A percentile compares a stretch with the other conserved stretches of the same genome.
phyloP scores from a whole-genome alignment of 1,139 yeast genomes.

The Geotrichum candidum region DNA sequence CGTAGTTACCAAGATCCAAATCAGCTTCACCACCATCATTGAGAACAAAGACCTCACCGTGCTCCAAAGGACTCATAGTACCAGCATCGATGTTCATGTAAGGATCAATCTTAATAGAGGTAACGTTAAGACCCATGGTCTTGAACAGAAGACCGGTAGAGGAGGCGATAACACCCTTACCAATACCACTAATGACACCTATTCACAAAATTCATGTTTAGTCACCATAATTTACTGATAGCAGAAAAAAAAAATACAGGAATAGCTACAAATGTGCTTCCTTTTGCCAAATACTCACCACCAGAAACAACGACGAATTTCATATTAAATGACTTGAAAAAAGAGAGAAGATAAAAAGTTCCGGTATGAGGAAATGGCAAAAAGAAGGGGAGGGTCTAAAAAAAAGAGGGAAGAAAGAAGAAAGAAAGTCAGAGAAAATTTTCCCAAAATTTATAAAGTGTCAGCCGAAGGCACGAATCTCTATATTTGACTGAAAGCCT shows the following conservation, averaged over 20 bases:
- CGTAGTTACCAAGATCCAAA: slow-evolving; percentile 95
- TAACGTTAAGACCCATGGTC: slow-evolving; percentile 88
- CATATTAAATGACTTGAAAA: slow-evolving; percentile 43
- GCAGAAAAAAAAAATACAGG: slow-evolving; percentile 1
- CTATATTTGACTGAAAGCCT: not conserved
- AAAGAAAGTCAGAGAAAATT: slow-evolving; percentile 5
- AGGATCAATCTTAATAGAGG: slow-evolving; percentile 97
- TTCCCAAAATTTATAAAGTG: not conserved
- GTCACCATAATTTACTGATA: slow-evolving; percentile 6
- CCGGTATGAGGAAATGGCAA: slow-evolving; percentile 16
- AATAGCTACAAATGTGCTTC: slow-evolving; percentile 11
- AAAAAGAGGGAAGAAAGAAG: not conserved
- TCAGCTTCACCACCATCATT: slow-evolving; percentile 99
- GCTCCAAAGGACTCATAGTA: slow-evolving; percentile 98
- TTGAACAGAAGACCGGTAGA: slow-evolving; percentile 93
- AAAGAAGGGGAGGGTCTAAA: slow-evolving; percentile 14
- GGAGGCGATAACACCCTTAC: slow-evolving; percentile 96
- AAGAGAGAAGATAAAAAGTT: slow-evolving; percentile 7
- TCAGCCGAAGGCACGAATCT: not conserved
- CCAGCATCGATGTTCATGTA: slow-evolving; percentile 99
- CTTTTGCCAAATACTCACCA: slow-evolving; percentile 40
- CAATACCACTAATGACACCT: slow-evolving; percentile 97
- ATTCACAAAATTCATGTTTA: slow-evolving; percentile 61
- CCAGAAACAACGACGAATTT: slow-evolving; percentile 99
- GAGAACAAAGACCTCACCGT: slow-evolving; percentile 96